Base-by-base conservation (phyloP, 2,329 filamentous ascomycete genomes). In the Beauveria brongniartii region DNA sequence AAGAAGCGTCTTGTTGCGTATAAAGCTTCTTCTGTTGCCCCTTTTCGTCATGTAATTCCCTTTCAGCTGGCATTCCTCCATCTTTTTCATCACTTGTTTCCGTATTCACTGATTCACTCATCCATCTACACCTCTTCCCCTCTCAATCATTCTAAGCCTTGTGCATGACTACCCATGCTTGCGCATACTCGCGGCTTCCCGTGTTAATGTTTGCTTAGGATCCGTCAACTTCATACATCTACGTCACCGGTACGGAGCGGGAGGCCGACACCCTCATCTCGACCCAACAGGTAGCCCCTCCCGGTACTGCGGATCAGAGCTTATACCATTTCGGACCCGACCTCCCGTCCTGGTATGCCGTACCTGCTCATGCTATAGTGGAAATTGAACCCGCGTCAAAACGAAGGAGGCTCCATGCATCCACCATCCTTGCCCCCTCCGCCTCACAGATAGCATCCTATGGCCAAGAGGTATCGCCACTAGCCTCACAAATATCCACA, bases 201-300 rank as follows among this genome's bases (percentile, higher is more conserved):
- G 50, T 60, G 50, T 60, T 60, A 43, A 60, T 60, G 20, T 20
- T 24, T 40, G 50, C 48, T 40, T 60, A 60, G 58, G 58, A 60
- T 41, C 58, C 58, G 50, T 43, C 26, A 40, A 37, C 24, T 30
- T 54, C 51, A 47, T 54, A 54, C 43, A 34, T 47, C 28, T 16
- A 12, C n/a, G 16, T 26, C 20, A 30, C 51, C 30, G 58, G 28
- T 7, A 54, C 28, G 22, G 26, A 47, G 24, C 41, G 30, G 30
- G 58, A 54, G 20, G 16, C 28, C 12, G 28, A 24, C 26, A 14
- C 37, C 48, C 10, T 59, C 24, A 26, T 12, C 1, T 47, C 47
- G 2, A 30, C 28, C 26, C 50, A 24, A 9, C 40, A 34, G 41
- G 7, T 30, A 24, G 24, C 41, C 5, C 43, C 20, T 28, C 43